phyloP scores from a whole-genome alignment of 2,329 filamentous ascomycete genomes.

The Colletotrichum musae region DNA sequence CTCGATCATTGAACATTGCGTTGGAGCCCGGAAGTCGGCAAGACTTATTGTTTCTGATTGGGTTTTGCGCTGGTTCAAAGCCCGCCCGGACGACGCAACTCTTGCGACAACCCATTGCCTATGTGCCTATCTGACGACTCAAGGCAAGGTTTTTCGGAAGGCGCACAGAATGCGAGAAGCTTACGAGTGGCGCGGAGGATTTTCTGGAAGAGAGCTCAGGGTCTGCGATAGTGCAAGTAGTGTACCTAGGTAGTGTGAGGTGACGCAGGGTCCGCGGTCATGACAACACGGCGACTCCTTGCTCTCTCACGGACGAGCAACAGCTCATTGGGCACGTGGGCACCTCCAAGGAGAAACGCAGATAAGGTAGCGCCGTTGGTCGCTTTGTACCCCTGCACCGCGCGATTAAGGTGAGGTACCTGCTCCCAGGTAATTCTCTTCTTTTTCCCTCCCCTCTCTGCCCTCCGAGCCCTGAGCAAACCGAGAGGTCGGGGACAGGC shows the following conservation, averaged over 20 bases:
- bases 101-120: constrained; percentile 6
- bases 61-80: constrained; percentile 15
- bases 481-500: constrained; percentile 20
- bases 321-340: constrained; percentile 27
- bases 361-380: constrained; percentile 8
- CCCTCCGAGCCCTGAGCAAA: no score
- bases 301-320: background rate
- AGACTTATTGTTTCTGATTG: constrained; percentile 16
- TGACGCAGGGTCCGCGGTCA: constrained; percentile 27
- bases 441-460: background rate
- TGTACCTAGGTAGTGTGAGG: background rate
- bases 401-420: constrained; percentile 17
- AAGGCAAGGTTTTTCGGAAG: background rate
- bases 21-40: constrained; percentile 10
- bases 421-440: background rate
- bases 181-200: constrained; percentile 12
- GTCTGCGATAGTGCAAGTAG: constrained; percentile 9
- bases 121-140: background rate
- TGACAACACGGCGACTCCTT: constrained; percentile 21
- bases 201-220: constrained; percentile 19
- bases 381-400: constrained; percentile 10
- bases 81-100: constrained; percentile 18
- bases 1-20: background rate
- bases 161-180: constrained; percentile 1
- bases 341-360: background rate